These are phyloP conservation scores for Aquilaria agallochum DNA, from an alignment of 441 rosid species.

Conservation along the genomic window DNA sequence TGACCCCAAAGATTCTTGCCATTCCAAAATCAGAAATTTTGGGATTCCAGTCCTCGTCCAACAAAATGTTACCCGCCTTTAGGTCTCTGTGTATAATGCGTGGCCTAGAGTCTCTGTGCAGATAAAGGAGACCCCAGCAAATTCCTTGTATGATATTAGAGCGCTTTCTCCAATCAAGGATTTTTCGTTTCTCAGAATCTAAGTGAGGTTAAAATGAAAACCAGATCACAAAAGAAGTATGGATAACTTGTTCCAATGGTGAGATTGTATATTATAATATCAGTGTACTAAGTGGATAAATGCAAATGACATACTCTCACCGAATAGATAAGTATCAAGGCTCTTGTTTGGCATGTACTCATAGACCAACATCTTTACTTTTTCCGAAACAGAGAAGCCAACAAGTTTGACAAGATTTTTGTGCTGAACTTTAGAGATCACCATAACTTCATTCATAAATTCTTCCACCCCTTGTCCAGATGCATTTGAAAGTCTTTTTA, in stretches of 20 bases:
- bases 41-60: conserved; percentile 46
- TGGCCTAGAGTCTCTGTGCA: conserved; percentile 62
- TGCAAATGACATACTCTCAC: not conserved
- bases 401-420: conserved; percentile 4
- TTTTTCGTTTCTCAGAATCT: conserved; percentile 26
- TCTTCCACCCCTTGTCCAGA: conserved; percentile 8
- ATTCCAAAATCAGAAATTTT: conserved; percentile 68
- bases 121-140: conserved; percentile 56
- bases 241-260: too few species aligned
- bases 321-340: not conserved
- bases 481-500: conserved; percentile 3
- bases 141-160: conserved; percentile 43
- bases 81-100: conserved; percentile 60
- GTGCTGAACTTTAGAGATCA: conserved; percentile 4
- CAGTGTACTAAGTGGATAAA: too few species aligned
- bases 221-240: too few species aligned
- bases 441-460: conserved; percentile 1
- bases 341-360: conserved; percentile 9
- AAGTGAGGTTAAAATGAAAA: too few species aligned
- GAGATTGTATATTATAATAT: too few species aligned
- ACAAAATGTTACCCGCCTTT: conserved; percentile 55
- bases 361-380: conserved; percentile 6
- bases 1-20: conserved; percentile 46
- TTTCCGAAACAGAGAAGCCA: not conserved
- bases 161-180: conserved; percentile 42